Evolutionary conservation across 768 basidiomycete genomes (phyloP), one percentile per base, ranked within the genome.

Genomic region (Boletus patriciae): DNA sequence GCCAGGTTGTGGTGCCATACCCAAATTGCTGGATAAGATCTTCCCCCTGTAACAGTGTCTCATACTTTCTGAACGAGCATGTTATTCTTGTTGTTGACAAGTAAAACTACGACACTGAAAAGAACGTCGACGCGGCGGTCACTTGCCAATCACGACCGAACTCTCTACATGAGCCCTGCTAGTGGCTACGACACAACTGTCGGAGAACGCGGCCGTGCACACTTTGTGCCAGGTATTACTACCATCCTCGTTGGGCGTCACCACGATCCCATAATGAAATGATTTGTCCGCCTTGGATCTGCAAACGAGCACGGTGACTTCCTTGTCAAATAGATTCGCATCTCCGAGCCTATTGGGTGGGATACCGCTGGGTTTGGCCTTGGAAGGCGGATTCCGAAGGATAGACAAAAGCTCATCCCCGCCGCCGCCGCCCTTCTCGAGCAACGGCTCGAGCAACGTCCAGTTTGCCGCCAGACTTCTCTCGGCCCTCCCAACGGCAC

Each of bases 211-310:
- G 7, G 48, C 45, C 23, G 54, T 54, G 25, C 55, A 61, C 19
- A 63, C 55, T 43, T 60, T 62, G 50, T 50, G 60, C 54, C 50
- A 55, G 15, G 19, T 44, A 43, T 43, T 38, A 23, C 55, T 25
- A 25, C 25, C 25, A 25, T 25, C 25, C 1, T 33, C 33, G 34
- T 46, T 50, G 16, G 25, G 34, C 15, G 7, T 9, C 23, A 59
- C 56, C 27, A 42, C 44, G 15, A 53, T 59, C 41, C 57, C 42
- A 43, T 55, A 59, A 38, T 61, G 50, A 33, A 61, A 61, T 4
- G 31, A 42, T 11, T 31, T 38, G 29, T 59, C 29, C 27, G 1
- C 31, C 42, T 53, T 53, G 42, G 57, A 60, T 38, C 46, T 60
- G 36, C 57, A 53, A 34, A 49, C 19, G 11, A 47, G 45, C 6